Evolutionary conservation across 495 filamentous ascomycete genomes (phyloP).

Genomic region (Xylaria intraflava): DNA sequence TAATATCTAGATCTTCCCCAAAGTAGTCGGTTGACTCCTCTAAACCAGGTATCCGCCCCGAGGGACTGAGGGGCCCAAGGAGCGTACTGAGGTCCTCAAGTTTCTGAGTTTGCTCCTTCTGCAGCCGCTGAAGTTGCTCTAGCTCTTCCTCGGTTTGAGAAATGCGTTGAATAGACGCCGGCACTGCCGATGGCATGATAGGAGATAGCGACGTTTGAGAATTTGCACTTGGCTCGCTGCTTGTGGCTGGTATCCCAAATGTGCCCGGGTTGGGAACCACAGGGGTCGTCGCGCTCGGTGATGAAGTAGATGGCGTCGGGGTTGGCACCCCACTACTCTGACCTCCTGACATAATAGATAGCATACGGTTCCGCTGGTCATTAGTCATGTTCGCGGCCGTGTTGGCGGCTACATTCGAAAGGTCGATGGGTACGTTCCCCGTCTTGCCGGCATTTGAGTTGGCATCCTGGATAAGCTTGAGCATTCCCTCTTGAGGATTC

Average conservation of each 20-base stretch:
- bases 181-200: conserved; percentile 53
- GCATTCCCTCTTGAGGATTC: conserved; percentile 65
- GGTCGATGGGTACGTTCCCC: conserved; percentile 50
- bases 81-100: conserved; percentile 64
- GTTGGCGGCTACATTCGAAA: conserved; percentile 71
- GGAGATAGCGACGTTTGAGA: conserved; percentile 37
- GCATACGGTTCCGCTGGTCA: conserved; percentile 72
- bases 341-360: conserved; percentile 62
- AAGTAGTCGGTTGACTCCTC: conserved; percentile 44
- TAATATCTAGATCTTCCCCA: conserved; percentile 50
- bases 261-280: conserved; percentile 2
- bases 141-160: conserved; percentile 63
- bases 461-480: conserved; percentile 77
- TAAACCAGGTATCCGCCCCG: conserved; percentile 71
- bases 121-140: conserved; percentile 64
- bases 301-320: conserved; percentile 18
- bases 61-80: conserved; percentile 72
- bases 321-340: conserved; percentile 17
- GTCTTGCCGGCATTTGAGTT: conserved; percentile 56
- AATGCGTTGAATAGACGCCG: conserved; percentile 51
- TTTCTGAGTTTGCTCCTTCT: conserved; percentile 62
- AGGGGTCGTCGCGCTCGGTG: conserved; percentile 17
- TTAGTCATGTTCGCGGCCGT: conserved; percentile 60
- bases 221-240: conserved; percentile 27
- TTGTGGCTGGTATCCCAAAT: conserved; percentile 20